phyloP scores from a whole-genome alignment of 148 eudicot species.

The Euryodendron excelsum region DNA sequence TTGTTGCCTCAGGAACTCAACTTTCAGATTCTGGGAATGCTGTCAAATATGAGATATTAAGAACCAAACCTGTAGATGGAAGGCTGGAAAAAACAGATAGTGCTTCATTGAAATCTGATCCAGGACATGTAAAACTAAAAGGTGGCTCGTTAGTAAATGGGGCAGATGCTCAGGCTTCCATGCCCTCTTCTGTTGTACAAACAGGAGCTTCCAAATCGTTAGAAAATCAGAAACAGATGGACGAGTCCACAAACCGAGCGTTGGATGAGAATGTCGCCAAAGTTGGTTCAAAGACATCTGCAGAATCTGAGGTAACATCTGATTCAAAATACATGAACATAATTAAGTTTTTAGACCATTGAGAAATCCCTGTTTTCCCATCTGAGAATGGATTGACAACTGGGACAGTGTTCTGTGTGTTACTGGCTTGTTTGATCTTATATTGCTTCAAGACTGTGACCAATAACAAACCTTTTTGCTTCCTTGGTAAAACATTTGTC shows the following conservation, averaged over 20 bases:
- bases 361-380: not conserved
- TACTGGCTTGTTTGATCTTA: not conserved
- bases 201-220: constrained; percentile 33
- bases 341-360: not conserved
- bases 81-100: constrained; percentile 50
- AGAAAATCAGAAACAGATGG: constrained; percentile 58
- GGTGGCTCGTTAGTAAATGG: constrained; percentile 43
- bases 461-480: not conserved
- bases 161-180: constrained; percentile 40
- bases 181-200: constrained; percentile 24
- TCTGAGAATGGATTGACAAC: not conserved
- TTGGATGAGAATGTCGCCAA: constrained; percentile 53
- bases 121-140: constrained; percentile 44
- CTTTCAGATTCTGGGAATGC: constrained; percentile 48
- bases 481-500: not conserved
- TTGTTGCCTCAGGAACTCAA: constrained; percentile 45
- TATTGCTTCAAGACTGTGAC: not conserved
- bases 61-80: constrained; percentile 57
- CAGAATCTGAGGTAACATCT: constrained; percentile 67
- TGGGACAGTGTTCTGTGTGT: not conserved
- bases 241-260: constrained; percentile 45
- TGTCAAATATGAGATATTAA: constrained; percentile 42
- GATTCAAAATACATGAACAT: not conserved
- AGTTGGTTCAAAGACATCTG: constrained; percentile 32
- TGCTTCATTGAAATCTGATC: constrained; percentile 36